These are phyloP conservation scores for Saccharum officinarum DNA, from an alignment of 176 grass and related monocot species.

Conservation along the genomic window DNA sequence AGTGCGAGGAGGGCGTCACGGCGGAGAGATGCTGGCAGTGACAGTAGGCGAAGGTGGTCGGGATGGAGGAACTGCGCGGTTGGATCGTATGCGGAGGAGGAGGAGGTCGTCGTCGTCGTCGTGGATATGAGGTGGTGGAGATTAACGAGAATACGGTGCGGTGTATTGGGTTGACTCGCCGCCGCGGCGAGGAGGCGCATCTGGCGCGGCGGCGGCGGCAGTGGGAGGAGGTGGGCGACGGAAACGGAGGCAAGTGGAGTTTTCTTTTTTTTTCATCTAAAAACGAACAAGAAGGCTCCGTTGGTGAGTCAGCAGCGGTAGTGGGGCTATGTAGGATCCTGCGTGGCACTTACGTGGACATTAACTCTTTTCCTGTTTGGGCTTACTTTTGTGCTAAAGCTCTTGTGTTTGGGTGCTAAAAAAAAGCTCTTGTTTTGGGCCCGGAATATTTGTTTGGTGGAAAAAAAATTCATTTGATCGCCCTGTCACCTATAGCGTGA, in stretches of 20 bases:
- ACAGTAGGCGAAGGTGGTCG: constrained; percentile 38
- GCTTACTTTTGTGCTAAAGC: too few species aligned
- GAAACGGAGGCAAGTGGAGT: neutral
- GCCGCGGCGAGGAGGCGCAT: constrained; percentile 45
- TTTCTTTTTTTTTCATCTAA: neutral
- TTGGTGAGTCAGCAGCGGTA: too few species aligned
- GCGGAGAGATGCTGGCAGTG: constrained; percentile 56
- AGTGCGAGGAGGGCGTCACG: constrained; percentile 49
- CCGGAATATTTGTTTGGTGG: too few species aligned
- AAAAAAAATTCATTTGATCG: too few species aligned
- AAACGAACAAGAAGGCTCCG: neutral
- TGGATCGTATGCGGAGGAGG: constrained; percentile 37
- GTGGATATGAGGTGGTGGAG: constrained; percentile 35
- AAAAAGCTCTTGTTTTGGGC: too few species aligned
- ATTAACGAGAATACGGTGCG: neutral
- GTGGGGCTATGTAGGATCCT: too few species aligned
- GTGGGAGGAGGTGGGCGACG: neutral
- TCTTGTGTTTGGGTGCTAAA: too few species aligned
- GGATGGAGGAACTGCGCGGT: constrained; percentile 47
- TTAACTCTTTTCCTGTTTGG: too few species aligned
- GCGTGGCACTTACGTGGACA: too few species aligned
- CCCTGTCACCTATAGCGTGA: too few species aligned
- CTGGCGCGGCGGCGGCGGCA: constrained; percentile 10
- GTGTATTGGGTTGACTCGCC: constrained; percentile 22
- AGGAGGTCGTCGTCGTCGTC: neutral